Evolutionary conservation across 805 yeast genomes (phyloP).

Genomic region (Zygosaccharomyces bisporus): DNA sequence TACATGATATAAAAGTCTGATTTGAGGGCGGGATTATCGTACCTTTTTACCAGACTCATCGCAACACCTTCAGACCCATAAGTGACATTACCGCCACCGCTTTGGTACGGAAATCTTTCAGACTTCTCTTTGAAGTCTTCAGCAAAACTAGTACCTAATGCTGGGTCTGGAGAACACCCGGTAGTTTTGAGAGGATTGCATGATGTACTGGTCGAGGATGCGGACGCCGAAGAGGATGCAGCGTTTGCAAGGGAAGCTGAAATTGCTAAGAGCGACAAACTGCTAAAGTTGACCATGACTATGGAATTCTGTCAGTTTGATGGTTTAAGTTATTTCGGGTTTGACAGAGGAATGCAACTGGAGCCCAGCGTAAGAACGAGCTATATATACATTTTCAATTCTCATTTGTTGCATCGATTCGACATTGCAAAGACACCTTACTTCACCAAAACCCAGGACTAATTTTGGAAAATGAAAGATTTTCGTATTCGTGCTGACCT

Average conservation of each 20-base stretch:
- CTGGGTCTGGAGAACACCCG: conserved; percentile 50
- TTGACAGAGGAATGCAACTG: background rate
- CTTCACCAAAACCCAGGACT: background rate
- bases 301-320: background rate
- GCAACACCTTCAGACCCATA: conserved; percentile 56
- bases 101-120: conserved; percentile 41
- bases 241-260: conserved; percentile 5
- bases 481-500: conserved; percentile 2
- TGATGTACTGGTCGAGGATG: conserved; percentile 15
- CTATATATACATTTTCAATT: background rate
- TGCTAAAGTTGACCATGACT: conserved; percentile 7
- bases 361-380: background rate
- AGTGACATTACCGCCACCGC: conserved; percentile 43
- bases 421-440: background rate
- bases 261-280: conserved; percentile 4
- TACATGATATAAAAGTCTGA: conserved; percentile 85
- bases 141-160: conserved; percentile 54
- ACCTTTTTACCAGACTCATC: conserved; percentile 56
- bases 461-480: conserved; percentile 7
- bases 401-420: background rate
- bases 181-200: conserved; percentile 46
- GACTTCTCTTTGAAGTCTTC: conserved; percentile 51
- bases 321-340: no score
- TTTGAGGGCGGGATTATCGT: conserved; percentile 72
- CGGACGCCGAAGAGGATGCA: conserved; percentile 14